phyloP scores from a whole-genome alignment of 2,329 filamentous ascomycete species.

The Curvularia sp. region DNA sequence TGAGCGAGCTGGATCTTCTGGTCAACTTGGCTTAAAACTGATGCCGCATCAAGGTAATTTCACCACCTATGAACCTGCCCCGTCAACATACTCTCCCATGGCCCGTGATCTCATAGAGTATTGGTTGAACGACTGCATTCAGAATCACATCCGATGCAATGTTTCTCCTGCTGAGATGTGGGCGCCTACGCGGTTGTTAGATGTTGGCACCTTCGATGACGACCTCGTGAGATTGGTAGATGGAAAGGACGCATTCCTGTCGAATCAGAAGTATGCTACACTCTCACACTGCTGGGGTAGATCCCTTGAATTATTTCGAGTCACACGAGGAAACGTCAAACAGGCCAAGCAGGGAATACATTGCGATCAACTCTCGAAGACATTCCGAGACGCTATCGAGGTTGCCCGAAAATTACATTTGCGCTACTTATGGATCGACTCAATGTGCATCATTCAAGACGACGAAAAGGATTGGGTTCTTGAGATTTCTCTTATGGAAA shows the following conservation, averaged over 20 bases:
- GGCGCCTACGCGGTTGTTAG: background rate
- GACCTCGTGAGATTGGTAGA: background rate
- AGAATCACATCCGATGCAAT: background rate
- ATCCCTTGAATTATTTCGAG: background rate
- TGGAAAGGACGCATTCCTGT: background rate
- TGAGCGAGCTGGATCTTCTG: background rate
- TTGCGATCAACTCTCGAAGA: background rate
- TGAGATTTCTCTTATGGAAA: conserved; percentile 1
- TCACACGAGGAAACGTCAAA: background rate
- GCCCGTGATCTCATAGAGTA: background rate
- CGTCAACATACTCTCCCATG: conserved; percentile 3
- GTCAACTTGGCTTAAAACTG: background rate
- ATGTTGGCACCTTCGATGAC: background rate
- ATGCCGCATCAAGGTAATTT: background rate
- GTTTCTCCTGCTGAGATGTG: background rate
- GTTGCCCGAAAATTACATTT: background rate
- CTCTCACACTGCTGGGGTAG: conserved; percentile 7
- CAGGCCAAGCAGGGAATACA: background rate
- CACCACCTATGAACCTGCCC: background rate
- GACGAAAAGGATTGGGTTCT: too few species aligned
- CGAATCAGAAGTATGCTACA: background rate
- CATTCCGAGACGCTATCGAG: conserved; percentile 1
- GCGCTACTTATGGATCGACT: conserved; percentile 10
- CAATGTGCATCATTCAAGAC: conserved; percentile 8
- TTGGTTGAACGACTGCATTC: background rate